Evolutionary conservation across 108 stramenopile species (phyloP).

Genomic region (Craspedostauros australis): DNA sequence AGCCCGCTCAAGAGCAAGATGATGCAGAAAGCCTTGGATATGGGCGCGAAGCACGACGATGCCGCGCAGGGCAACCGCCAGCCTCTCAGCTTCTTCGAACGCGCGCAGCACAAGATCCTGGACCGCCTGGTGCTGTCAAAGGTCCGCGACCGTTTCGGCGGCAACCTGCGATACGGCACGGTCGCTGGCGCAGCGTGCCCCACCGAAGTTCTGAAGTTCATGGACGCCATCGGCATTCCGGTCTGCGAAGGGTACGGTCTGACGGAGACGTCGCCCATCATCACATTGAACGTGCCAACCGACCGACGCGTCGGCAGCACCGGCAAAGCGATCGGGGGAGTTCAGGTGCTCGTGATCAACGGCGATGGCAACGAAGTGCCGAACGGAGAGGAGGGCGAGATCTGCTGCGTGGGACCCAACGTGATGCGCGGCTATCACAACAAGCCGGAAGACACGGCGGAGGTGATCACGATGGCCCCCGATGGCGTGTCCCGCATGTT

Average conservation of each 20-base stretch:
- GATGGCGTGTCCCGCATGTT: slow-evolving; percentile 82
- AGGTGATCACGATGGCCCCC: slow-evolving; percentile 79
- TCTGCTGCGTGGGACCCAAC: slow-evolving; percentile 77
- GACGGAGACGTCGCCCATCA: slow-evolving; percentile 87
- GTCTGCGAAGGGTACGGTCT: slow-evolving; percentile 88
- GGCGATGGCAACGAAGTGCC: slow-evolving; percentile 51
- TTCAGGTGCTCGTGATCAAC: slow-evolving; percentile 58
- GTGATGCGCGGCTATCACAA: slow-evolving; percentile 92
- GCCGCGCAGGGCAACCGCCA: slow-evolving; percentile 27
- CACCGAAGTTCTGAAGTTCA: slow-evolving; percentile 80
- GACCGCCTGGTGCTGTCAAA: slow-evolving; percentile 73
- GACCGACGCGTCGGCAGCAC: slow-evolving; percentile 59
- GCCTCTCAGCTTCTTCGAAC: slow-evolving; percentile 34
- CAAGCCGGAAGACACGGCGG: slow-evolving; percentile 80
- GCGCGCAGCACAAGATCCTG: slow-evolving; percentile 36
- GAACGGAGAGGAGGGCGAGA: slow-evolving; percentile 80
- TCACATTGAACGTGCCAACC: slow-evolving; percentile 62
- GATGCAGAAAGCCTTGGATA: slow-evolving; percentile 58
- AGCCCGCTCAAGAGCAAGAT: slow-evolving; percentile 45
- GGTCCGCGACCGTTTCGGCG: slow-evolving; percentile 85
- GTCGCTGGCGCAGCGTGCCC: slow-evolving; percentile 89
- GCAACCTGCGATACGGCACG: slow-evolving; percentile 63
- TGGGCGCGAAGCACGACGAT: slow-evolving; percentile 48
- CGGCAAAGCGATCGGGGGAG: slow-evolving; percentile 63
- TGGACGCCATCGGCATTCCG: slow-evolving; percentile 84